Base-by-base conservation (phyloP, 164 flowering plant species). In the Santalum album region DNA sequence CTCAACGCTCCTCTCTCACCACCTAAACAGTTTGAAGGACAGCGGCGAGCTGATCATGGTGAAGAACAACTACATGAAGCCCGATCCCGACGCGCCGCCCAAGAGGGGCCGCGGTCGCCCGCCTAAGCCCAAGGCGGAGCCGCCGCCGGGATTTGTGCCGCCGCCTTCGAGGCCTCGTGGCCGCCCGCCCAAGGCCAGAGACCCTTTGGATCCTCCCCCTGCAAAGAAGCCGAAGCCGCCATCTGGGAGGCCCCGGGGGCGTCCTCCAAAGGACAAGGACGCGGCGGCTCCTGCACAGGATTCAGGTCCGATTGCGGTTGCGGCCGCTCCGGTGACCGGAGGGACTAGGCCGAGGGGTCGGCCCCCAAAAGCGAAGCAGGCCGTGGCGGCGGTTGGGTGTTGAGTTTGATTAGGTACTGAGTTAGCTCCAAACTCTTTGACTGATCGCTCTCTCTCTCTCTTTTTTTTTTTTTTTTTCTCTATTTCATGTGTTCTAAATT, bases 61-160 rank as follows among this genome's bases (percentile, higher is more conserved):
- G 50, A 86, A 87, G 72, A 81, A 87, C 82, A 78, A 75, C 63
- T 86, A 82, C 84, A 72, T 79, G 82, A 78, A 64, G n/a, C 47
- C 83, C 92, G 16, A 74, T 71, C 56, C 79, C 42, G 42, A 4
- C 85, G 12, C 91, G 90, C 6, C 83, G 86, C 2, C n/a, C n/a
- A 75, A 69, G 60, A 63, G 96, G 2, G 98, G 98, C 19, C 82
- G 96, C 2, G 98, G 96, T n/a, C 86, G 95, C 6, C 96, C 96
- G 0, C 96, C 91, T 0, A 91, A 91, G 75, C 77, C 85, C 3
- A 87, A 84, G 72, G 26, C 5, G 12, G 26, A 4, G 9, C 70
- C 75, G 6, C 49, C 55, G 1, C 71, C 82, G 0, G 45, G n/a
- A n/a, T n/a, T n/a, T n/a, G n/a, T n/a, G n/a, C n/a, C n/a, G n/a